These are phyloP conservation scores for Pseudogymnoascus sp. DNA, from an alignment of 2,329 filamentous ascomycete species.

Conservation along the genomic window DNA sequence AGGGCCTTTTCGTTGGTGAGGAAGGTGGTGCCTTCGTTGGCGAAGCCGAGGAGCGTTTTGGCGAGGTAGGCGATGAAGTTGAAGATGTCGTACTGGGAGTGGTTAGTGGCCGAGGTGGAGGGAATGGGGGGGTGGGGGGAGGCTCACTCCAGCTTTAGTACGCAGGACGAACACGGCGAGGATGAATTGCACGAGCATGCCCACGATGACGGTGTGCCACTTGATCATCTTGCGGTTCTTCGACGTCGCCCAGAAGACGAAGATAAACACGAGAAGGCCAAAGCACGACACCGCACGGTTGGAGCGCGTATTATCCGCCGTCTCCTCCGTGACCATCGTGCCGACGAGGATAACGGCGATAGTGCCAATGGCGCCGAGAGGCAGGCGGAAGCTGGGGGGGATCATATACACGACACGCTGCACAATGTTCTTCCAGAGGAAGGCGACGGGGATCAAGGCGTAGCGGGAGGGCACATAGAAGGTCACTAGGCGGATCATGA, in stretches of 20 bases:
- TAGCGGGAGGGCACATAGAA: slow-evolving; percentile 62
- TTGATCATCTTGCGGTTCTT: slow-evolving; percentile 53
- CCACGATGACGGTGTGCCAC: slow-evolving; percentile 78
- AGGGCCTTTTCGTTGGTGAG: slow-evolving; percentile 45
- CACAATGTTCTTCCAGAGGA: slow-evolving; percentile 58
- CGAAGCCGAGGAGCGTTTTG: slow-evolving; percentile 65
- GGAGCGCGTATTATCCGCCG: slow-evolving; percentile 64
- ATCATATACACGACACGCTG: slow-evolving; percentile 50
- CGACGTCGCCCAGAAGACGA: slow-evolving; percentile 61
- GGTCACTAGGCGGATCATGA: slow-evolving; percentile 65
- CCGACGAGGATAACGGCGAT: slow-evolving; percentile 69
- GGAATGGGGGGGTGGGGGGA: too few species aligned
- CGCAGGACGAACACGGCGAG: slow-evolving; percentile 82
- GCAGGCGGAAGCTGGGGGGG: slow-evolving; percentile 56
- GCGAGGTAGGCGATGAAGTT: slow-evolving; percentile 74
- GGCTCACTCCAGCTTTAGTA: slow-evolving; percentile 53
- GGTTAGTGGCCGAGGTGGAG: too few species aligned
- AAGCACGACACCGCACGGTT: slow-evolving; percentile 77
- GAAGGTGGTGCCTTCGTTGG: slow-evolving; percentile 64
- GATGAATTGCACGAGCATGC: slow-evolving; percentile 82
- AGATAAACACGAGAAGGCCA: slow-evolving; percentile 64
- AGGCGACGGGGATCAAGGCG: slow-evolving; percentile 57
- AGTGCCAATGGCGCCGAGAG: slow-evolving; percentile 53
- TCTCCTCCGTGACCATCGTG: slow-evolving; percentile 64
- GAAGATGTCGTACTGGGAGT: slow-evolving; percentile 67